Base-by-base conservation (phyloP, 176 grass and related monocot species). In the Miscanthus lutarioriparius region DNA sequence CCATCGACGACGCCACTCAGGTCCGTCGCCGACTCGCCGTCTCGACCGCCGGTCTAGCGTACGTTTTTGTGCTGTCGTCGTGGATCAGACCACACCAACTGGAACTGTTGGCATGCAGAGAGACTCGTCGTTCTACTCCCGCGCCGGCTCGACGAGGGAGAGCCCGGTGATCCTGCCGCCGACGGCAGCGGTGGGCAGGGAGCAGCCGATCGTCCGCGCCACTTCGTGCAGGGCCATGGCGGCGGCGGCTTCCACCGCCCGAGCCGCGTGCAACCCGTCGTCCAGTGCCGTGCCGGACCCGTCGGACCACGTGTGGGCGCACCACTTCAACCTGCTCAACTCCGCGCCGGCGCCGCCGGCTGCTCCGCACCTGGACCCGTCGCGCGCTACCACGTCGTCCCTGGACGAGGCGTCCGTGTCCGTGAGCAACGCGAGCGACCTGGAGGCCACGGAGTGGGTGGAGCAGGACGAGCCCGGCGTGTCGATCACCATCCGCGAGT, bases 381-480 rank as follows among this genome's bases (percentile, higher is more conserved):
- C 97, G 16, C 92, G 93, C 76, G 86, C 91, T 7, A 99, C 97
- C 64, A 89, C 97, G 19, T 99, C 97, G 49, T 99, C 97, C 1
- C 82, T 89, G 64, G 96, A 98, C 28, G 96, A 95, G 76, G 93
- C 82, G 39, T 99, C 93, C 68, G 70, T 98, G 67, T 98, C 97
- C 76, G 58, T 96, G 74, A 99, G 96, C 90, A 97, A 97, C 68
- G 92, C 92, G 9, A 95, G 95, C 77, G 95, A 97, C 64, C 71
- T 95, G 56, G 95, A 97, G 78, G 76, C 84, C 7, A 74, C 91
- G 5, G 92, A 97, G 82, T 97, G 95, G 95, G 89, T 97, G 70
- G 95, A 97, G 84, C 88, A 95, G 75, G 95, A 97, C 79, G 90
- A 97, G 74, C 92, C 91, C 16, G 95, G 95, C 10, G 95, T 97